Evolutionary conservation across 2,329 filamentous ascomycete genomes (phyloP).

Genomic region (Pyrenochaeta sp.): DNA sequence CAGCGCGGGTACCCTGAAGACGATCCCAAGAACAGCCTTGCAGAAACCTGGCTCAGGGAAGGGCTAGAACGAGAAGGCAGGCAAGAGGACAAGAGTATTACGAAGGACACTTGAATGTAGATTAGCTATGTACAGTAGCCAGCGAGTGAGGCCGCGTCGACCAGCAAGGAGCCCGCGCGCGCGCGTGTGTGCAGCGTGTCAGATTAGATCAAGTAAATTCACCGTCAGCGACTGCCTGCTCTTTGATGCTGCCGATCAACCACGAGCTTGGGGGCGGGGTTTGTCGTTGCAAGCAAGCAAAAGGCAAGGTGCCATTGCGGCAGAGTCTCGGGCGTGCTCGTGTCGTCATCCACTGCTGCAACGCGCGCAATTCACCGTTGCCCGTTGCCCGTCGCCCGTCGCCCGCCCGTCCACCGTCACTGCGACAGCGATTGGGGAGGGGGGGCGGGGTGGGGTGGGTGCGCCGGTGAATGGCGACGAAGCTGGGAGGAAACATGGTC

Average conservation of each 20-base stretch:
- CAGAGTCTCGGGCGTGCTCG: constrained; percentile 42
- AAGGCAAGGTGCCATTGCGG: no score
- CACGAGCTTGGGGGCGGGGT: constrained; percentile 31
- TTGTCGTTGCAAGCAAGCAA: constrained; percentile 25
- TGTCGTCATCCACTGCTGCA: constrained; percentile 46
- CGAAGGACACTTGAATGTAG: constrained; percentile 60
- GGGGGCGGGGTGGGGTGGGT: no score
- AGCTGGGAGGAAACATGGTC: constrained; percentile 7
- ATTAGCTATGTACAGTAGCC: constrained; percentile 5
- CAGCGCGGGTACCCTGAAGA: constrained; percentile 79
- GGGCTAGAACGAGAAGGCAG: constrained; percentile 63
- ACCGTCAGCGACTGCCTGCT: constrained; percentile 55
- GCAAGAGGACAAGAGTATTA: constrained; percentile 68
- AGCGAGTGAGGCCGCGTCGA: constrained; percentile 9
- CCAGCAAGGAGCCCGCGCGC: constrained; percentile 16
- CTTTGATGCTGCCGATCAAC: constrained; percentile 31
- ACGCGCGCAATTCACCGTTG: constrained; percentile 13
- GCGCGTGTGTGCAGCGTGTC: constrained; percentile 51
- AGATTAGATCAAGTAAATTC: constrained; percentile 71
- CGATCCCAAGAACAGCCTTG: constrained; percentile 77
- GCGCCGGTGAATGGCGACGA: constrained; percentile 21
- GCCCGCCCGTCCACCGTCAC: no score
- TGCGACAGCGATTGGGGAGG: no score
- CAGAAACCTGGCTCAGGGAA: constrained; percentile 79
- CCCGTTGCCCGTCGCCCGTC: no score